Conservation (phyloP, 192 early-diverging fungal species). For the Umbelopsis sp. region DNA sequence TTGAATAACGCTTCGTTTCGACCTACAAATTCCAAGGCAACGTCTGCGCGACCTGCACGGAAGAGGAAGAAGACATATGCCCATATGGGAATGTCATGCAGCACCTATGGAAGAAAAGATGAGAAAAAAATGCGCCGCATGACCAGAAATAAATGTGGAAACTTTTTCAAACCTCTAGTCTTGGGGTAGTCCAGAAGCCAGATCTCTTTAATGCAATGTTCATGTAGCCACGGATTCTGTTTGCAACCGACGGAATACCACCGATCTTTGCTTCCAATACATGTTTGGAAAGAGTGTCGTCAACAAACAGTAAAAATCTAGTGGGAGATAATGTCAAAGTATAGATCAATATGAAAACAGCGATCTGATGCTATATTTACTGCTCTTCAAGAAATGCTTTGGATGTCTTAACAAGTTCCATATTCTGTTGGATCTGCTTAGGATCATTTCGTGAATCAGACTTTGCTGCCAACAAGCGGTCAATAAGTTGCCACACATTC, state of each 20-base stretch:
- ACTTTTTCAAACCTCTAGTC: slow-evolving; percentile 36
- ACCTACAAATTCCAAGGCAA: slow-evolving; percentile 68
- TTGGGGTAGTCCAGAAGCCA: slow-evolving; percentile 42
- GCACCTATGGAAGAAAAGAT: slow-evolving; percentile 28
- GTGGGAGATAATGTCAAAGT: neutral
- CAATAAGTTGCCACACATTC: slow-evolving; percentile 3
- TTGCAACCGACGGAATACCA: slow-evolving; percentile 76
- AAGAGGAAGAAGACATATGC: slow-evolving; percentile 83
- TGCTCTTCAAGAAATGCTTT: slow-evolving; percentile 56
- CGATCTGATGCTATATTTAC: slow-evolving; percentile 24
- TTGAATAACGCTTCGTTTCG: slow-evolving; percentile 57
- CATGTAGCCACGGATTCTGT: slow-evolving; percentile 72
- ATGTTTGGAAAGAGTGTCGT: slow-evolving; percentile 56
- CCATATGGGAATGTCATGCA: slow-evolving; percentile 76
- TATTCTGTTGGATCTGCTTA: neutral
- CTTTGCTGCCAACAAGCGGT: neutral
- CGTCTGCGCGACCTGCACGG: slow-evolving; percentile 69
- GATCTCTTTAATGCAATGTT: slow-evolving; percentile 67
- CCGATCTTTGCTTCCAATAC: slow-evolving; percentile 72
- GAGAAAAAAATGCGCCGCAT: neutral
- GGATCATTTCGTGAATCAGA: neutral
- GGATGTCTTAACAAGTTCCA: slow-evolving; percentile 40
- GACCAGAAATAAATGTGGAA: neutral
- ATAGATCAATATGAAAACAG: neutral
- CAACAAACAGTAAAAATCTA: slow-evolving; percentile 48